Conservation (phyloP, 768 basidiomycete genomes). For the Lentinula aciculospora region DNA sequence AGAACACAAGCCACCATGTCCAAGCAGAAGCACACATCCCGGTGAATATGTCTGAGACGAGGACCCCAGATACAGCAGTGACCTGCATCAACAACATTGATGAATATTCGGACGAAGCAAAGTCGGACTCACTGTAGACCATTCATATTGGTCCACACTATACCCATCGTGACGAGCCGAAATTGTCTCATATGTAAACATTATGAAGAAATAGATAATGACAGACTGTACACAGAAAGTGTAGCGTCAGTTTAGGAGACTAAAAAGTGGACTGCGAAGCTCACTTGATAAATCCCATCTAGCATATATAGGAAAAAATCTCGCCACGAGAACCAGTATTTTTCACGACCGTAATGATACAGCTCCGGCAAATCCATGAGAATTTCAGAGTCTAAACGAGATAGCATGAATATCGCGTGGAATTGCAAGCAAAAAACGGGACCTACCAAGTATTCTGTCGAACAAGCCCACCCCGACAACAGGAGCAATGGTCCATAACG, state of each 20-base stretch:
- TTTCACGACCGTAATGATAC: constrained; percentile 80
- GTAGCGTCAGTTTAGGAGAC: not conserved
- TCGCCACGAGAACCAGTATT: constrained; percentile 77
- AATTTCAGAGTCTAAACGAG: constrained; percentile 63
- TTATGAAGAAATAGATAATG: constrained; percentile 83
- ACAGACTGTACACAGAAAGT: constrained; percentile 54
- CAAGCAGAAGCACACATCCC: constrained; percentile 85
- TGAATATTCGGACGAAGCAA: not conserved
- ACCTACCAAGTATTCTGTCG: constrained; percentile 81
- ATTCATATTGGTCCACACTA: constrained; percentile 68
- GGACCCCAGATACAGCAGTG: constrained; percentile 84
- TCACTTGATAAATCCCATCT: constrained; percentile 79
- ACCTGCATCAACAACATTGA: constrained; percentile 37
- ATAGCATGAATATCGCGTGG: not conserved
- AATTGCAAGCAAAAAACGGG: not conserved
- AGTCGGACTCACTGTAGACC: constrained; percentile 60
- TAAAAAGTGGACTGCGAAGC: constrained; percentile 17
- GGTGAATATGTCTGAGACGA: constrained; percentile 79
- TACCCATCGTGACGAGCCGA: constrained; percentile 79
- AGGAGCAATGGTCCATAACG: constrained; percentile 92
- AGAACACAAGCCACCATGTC: constrained; percentile 92
- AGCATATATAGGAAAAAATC: constrained; percentile 79
- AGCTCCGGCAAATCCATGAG: constrained; percentile 90
- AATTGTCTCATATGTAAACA: constrained; percentile 71
- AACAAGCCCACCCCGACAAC: constrained; percentile 98